phyloP scores from a whole-genome alignment of 2,329 filamentous ascomycete genomes.

The Dothideomycetes sp. region DNA sequence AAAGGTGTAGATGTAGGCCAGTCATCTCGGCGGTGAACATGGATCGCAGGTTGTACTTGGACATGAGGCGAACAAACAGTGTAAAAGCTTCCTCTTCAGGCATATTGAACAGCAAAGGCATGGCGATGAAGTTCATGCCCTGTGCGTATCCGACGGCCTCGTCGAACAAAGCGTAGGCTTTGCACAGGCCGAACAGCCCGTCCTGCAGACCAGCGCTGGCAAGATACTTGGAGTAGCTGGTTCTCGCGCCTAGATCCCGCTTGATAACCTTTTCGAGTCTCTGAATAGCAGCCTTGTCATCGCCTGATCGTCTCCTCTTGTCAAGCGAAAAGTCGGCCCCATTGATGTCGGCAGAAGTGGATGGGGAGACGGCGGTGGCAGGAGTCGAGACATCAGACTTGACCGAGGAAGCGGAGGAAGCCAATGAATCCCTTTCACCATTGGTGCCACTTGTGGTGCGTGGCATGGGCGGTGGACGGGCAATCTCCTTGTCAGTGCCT shows the following conservation, averaged over 20 bases:
- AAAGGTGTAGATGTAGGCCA: conserved; percentile 82
- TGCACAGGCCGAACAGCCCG: conserved; percentile 88
- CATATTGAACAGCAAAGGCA: conserved; percentile 97
- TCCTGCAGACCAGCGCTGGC: conserved; percentile 86
- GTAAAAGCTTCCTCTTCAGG: conserved; percentile 95
- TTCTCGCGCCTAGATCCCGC: conserved; percentile 80
- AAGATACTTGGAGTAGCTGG: conserved; percentile 93
- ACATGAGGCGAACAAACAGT: conserved; percentile 87
- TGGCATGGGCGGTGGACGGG: conserved; percentile 11
- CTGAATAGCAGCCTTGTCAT: conserved; percentile 60
- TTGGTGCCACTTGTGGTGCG: conserved; percentile 31
- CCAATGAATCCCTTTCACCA: conserved; percentile 57
- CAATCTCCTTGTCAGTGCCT: conserved; percentile 67
- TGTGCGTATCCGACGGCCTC: conserved; percentile 93
- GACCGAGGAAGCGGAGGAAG: conserved; percentile 75
- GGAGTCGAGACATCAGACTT: conserved; percentile 65
- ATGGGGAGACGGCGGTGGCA: conserved; percentile 24
- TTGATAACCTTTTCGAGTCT: conserved; percentile 89
- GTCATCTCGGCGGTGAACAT: conserved; percentile 96
- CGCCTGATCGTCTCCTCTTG: conserved; percentile 67
- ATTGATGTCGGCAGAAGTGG: not conserved
- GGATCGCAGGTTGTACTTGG: conserved; percentile 85
- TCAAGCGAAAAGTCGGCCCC: conserved; percentile 37
- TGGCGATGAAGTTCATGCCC: conserved; percentile 96
- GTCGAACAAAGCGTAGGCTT: conserved; percentile 92